phyloP scores from a whole-genome alignment of 1,139 yeast genomes.

The Arxiozyma telluris region DNA sequence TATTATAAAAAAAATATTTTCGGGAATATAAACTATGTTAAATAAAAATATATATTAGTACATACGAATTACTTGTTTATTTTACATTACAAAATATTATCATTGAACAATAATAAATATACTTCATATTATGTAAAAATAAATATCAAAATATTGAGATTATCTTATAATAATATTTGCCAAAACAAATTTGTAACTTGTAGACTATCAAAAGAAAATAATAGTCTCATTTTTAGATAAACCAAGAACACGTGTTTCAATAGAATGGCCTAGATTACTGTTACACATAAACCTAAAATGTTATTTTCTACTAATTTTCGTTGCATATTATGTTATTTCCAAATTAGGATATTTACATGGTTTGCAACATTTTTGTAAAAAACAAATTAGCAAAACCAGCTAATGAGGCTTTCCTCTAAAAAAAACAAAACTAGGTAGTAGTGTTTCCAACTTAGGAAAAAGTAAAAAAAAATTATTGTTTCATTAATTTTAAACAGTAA shows the following conservation, averaged over 20 bases:
- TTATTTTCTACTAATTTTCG: not conserved
- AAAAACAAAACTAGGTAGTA: not conserved
- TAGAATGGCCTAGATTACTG: not conserved
- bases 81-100: no score
- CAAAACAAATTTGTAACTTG: no score
- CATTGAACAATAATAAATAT: not conserved
- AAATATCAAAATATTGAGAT: no score
- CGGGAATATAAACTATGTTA: no score
- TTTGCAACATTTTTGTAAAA: not conserved
- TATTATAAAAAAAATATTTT: no score
- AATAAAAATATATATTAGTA: no score
- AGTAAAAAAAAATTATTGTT: no score
- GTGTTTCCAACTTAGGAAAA: not conserved
- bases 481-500: no score
- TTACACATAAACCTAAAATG: not conserved
- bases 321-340: constrained; percentile 3
- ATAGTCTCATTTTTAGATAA: no score
- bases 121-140: not conserved
- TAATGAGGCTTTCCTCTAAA: not conserved
- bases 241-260: not conserved
- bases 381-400: not conserved
- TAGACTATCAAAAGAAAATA: no score
- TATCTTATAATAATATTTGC: no score
- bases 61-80: not conserved
- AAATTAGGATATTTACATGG: constrained; percentile 8